Evolutionary conservation across 371 early-diverging fungal genomes (phyloP).

Genomic region (Mucor racemosus): DNA sequence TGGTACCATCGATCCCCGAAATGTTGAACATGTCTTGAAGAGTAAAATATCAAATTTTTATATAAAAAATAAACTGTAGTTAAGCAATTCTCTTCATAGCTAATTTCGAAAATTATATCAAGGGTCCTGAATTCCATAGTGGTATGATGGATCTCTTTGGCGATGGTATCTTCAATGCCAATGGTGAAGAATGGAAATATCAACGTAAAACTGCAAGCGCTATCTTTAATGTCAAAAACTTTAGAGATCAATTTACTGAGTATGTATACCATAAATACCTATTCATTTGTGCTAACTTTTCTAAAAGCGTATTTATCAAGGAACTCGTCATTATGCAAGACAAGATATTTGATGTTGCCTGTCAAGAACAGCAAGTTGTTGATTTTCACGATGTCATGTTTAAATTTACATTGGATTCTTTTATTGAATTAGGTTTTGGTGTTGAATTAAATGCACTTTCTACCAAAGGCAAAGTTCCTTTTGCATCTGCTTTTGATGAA

Average conservation of each 20-base stretch:
- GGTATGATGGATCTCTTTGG: constrained; percentile 34
- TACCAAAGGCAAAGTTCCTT: constrained; percentile 40
- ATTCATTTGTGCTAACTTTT: not conserved
- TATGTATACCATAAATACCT: constrained; percentile 1
- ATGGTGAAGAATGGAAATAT: constrained; percentile 49
- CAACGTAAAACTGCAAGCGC: constrained; percentile 51
- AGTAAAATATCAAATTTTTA: constrained; percentile 27
- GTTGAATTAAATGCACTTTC: constrained; percentile 52
- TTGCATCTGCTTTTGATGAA: constrained; percentile 57
- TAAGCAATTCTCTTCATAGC: constrained; percentile 16
- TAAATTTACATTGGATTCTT: constrained; percentile 63
- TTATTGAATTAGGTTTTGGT: constrained; percentile 58
- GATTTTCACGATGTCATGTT: constrained; percentile 67
- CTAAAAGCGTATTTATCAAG: constrained; percentile 38
- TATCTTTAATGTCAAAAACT: constrained; percentile 60
- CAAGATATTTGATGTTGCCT: constrained; percentile 41
- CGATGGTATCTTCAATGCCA: constrained; percentile 48
- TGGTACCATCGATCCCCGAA: constrained; percentile 34
- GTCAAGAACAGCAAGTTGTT: constrained; percentile 33
- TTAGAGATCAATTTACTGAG: constrained; percentile 57
- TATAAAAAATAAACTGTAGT: not conserved
- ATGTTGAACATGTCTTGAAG: constrained; percentile 41
- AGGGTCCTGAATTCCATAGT: constrained; percentile 37
- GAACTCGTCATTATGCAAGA: constrained; percentile 32
- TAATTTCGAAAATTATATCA: constrained; percentile 40